phyloP scores from a whole-genome alignment of 148 eudicot species.

The Heliosperma pusillum region DNA sequence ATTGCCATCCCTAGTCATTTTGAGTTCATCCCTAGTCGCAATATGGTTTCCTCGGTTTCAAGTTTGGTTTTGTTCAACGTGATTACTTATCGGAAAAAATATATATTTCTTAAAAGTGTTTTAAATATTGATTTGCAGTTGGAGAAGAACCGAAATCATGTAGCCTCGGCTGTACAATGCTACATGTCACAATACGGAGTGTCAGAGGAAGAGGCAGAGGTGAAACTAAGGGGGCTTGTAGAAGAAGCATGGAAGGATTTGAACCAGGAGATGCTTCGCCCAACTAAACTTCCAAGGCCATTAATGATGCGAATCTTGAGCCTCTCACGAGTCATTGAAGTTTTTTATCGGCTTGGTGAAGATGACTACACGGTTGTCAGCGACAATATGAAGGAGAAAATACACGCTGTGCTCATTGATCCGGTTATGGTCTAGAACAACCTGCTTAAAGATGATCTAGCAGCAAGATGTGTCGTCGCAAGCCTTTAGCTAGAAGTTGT shows the following conservation, averaged over 20 bases:
- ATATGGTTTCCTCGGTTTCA: too few species aligned
- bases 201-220: conserved; percentile 27
- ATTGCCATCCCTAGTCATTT: too few species aligned
- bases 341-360: conserved; percentile 30
- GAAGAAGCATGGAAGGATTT: conserved; percentile 44
- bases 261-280: conserved; percentile 37
- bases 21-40: too few species aligned
- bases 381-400: conserved; percentile 19
- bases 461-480: too few species aligned
- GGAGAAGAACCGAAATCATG: conserved; percentile 37
- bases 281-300: conserved; percentile 26
- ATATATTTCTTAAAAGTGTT: too few species aligned
- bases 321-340: conserved; percentile 34
- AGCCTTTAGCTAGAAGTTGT: too few species aligned
- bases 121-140: conserved; percentile 12
- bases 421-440: background rate
- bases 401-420: conserved; percentile 23
- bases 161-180: conserved; percentile 38
- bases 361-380: conserved; percentile 32
- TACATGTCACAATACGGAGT: conserved; percentile 43
- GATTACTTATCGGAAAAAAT: too few species aligned
- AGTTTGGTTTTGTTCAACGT: too few species aligned
- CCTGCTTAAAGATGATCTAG: too few species aligned
- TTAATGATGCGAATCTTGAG: conserved; percentile 34
- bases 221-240: conserved; percentile 23